Base-by-base conservation (phyloP, 2,329 filamentous ascomycete species). In the Dactylellina cionopaga region DNA sequence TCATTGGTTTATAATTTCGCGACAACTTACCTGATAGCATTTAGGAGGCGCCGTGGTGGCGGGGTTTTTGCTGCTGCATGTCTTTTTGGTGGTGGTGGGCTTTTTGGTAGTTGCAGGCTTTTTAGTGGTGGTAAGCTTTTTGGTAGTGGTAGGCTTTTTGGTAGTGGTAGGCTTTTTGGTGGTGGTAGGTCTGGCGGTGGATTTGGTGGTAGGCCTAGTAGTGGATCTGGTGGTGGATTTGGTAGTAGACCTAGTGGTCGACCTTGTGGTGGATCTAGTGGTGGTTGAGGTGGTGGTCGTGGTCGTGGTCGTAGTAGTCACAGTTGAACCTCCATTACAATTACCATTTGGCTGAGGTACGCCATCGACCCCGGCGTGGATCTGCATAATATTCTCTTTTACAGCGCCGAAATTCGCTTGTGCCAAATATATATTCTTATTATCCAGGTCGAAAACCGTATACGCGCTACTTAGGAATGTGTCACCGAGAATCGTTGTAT, bases 381-480 rank as follows among this genome's bases (percentile, higher is more conserved):
- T 59, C 29, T 47, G 27, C 27, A 59, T 41, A 9, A 59, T 47
- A 31, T 80, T 60, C 25, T 79, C 78, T 22, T 74, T 76, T 9
- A 29, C 27, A 6, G 58, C 80, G 76, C 85, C 83, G 55, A 85
- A 77, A 74, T 85, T 85, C 49, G 86, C 82, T 79, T 85, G 85
- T 13, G 84, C 85, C 2, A 87, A 77, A 65, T 80, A 84, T 59
- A 87, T 80, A 79, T 84, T 79, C 75, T 83, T 77, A 78, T 85
- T 83, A 58, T 79, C 80, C 41, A 86, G 77, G 75, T 87, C 84
- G 77, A 86, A 86, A 58, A 86, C 85, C 54, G 85, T 84, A 76
- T 87, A 87, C 0, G 85, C 85, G 0, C 85, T 87, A 58, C 86
- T 83, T 27, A 88, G 78, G 77, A 88, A 88, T 0, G 84, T 85